phyloP scores from a whole-genome alignment of 1,284 basidiomycete genomes.

The Peniophora sp. region DNA sequence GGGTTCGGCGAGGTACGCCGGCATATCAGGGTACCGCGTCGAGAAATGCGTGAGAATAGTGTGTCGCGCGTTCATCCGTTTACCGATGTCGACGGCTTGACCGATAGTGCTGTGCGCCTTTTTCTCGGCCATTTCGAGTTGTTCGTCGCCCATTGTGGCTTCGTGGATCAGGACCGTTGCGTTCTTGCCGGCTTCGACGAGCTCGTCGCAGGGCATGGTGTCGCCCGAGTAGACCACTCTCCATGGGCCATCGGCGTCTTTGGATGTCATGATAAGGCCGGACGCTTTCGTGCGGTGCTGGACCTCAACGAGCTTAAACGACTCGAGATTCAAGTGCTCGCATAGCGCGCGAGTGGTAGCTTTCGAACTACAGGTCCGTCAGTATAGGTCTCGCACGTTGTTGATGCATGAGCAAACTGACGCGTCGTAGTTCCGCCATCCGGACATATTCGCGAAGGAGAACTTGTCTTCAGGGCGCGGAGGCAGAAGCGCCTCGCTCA shows the following conservation, averaged over 20 bases:
- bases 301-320: conserved; percentile 62
- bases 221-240: conserved; percentile 65
- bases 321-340: conserved; percentile 40
- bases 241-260: no score
- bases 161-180: conserved; percentile 90
- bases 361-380: conserved; percentile 36
- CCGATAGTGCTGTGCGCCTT: conserved; percentile 90
- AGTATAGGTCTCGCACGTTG: no score
- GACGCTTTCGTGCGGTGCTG: conserved; percentile 68
- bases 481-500: conserved; percentile 34
- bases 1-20: conserved; percentile 20
- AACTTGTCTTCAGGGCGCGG: no score
- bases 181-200: conserved; percentile 59
- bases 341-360: conserved; percentile 35
- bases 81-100: conserved; percentile 77
- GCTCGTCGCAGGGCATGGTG: conserved; percentile 68
- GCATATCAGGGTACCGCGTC: conserved; percentile 86
- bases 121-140: conserved; percentile 59
- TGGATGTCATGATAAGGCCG: conserved; percentile 62
- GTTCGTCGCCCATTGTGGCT: conserved; percentile 80
- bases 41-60: conserved; percentile 93
- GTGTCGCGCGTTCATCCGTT: conserved; percentile 74
- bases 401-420: no score
- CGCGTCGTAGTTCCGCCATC: no score
- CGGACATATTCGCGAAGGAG: no score